phyloP scores from a whole-genome alignment of 148 eudicot genomes.

The Rhododendron williamsianum region DNA sequence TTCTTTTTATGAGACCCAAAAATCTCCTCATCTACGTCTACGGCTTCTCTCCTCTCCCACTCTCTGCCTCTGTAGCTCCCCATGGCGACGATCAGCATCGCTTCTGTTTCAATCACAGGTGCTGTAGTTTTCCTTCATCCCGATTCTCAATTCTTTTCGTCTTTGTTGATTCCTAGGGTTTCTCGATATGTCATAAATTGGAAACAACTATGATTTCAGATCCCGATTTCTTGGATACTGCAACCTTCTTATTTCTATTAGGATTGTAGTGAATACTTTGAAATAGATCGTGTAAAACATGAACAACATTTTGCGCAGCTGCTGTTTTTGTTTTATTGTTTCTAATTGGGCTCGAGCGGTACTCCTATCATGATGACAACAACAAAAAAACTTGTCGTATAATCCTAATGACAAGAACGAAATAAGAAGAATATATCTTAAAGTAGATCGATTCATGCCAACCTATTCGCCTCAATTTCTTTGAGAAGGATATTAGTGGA shows the following conservation, averaged over 20 bases:
- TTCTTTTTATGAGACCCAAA: background rate
- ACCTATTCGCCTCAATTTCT: too few species aligned
- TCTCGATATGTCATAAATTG: background rate
- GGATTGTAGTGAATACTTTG: background rate
- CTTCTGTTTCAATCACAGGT: slow-evolving; percentile 3
- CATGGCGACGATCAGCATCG: slow-evolving; percentile 2
- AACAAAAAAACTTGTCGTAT: background rate
- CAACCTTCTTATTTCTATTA: background rate
- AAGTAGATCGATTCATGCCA: background rate
- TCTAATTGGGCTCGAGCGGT: background rate
- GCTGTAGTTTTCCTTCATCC: background rate
- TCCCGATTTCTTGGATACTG: background rate
- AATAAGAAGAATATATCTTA: too few species aligned
- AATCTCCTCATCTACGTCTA: background rate
- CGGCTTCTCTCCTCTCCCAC: background rate
- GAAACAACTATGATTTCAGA: background rate
- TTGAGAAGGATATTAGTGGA: too few species aligned
- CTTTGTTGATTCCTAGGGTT: background rate
- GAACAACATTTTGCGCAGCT: background rate
- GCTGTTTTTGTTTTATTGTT: background rate
- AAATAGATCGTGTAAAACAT: background rate
- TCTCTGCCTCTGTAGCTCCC: background rate
- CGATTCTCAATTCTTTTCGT: background rate
- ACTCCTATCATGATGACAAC: background rate
- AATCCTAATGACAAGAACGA: background rate